These are phyloP conservation scores for Ogataea pilisensis DNA, from an alignment of 805 yeast genomes.

Conservation along the genomic window DNA sequence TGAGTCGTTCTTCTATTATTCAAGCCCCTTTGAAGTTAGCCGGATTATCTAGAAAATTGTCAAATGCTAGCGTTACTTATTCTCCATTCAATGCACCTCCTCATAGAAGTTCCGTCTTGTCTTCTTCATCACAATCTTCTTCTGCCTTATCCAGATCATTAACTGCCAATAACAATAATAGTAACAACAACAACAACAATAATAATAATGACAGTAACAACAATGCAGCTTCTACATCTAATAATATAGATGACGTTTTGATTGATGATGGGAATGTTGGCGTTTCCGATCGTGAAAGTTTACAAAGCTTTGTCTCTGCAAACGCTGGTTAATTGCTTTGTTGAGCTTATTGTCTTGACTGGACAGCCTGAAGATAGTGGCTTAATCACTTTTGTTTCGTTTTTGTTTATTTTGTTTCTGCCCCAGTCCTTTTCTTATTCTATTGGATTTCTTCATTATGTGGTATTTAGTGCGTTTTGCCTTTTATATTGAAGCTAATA, in stretches of 20 bases:
- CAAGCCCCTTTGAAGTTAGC: slow-evolving; percentile 16
- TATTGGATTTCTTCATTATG: too few species aligned
- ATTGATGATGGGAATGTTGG: slow-evolving; percentile 7
- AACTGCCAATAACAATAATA: not conserved
- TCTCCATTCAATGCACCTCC: not conserved
- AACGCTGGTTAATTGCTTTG: slow-evolving; percentile 25
- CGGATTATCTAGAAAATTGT: slow-evolving; percentile 23
- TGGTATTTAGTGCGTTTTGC: too few species aligned
- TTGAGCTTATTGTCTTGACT: not conserved
- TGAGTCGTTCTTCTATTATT: not conserved
- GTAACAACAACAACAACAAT: not conserved
- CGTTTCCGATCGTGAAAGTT: slow-evolving; percentile 19
- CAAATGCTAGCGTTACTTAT: slow-evolving; percentile 11
- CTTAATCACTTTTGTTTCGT: slow-evolving; percentile 12
- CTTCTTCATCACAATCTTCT: not conserved
- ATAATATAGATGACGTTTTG: slow-evolving; percentile 18
- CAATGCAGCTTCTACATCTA: not conserved
- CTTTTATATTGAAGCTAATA: too few species aligned
- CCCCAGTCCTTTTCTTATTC: too few species aligned
- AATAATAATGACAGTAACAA: too few species aligned
- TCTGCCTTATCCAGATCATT: not conserved
- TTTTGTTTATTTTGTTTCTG: too few species aligned
- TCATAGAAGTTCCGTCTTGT: not conserved
- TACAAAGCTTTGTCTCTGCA: slow-evolving; percentile 27
- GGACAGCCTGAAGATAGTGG: too few species aligned